A percentile compares a stretch with the other conserved stretches of the same genome.
Conservation (phyloP, 208 protist genomes). For the Wallacemonas sp. region DNA sequence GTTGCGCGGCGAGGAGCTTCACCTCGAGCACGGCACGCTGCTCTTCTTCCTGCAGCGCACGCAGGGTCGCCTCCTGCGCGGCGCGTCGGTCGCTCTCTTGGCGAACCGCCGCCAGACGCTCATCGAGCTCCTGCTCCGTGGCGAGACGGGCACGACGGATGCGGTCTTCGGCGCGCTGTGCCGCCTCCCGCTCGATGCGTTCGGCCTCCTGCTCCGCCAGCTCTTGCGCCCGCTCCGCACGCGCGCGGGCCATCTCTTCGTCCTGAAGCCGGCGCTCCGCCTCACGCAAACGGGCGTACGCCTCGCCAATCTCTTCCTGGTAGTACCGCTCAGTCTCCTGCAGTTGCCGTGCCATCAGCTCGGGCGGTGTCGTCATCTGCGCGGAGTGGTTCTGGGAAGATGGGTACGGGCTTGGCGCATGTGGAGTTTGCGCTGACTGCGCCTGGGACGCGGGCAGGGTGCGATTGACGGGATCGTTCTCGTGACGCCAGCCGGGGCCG, state of each 20-base stretch:
- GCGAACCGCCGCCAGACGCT: conserved; percentile 28
- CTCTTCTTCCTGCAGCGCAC: conserved; percentile 48
- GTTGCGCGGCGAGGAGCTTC: conserved; percentile 52
- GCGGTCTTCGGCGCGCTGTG: conserved; percentile 43
- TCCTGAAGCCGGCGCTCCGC: conserved; percentile 53
- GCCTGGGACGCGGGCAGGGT: neutral
- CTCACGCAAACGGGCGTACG: conserved; percentile 48
- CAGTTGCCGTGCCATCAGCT: conserved; percentile 23
- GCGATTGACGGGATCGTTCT: no score
- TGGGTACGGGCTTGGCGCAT: neutral
- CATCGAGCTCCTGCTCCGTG: conserved; percentile 36
- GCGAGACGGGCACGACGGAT: conserved; percentile 37
- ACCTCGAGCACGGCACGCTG: conserved; percentile 42
- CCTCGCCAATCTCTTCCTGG: conserved; percentile 38
- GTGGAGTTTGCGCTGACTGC: neutral
- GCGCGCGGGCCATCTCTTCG: conserved; percentile 30
- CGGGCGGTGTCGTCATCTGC: conserved; percentile 10
- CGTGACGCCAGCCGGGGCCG: neutral
- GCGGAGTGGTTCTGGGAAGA: neutral
- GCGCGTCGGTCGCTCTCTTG: conserved; percentile 32
- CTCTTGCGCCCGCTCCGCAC: conserved; percentile 26
- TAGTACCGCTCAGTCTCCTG: conserved; percentile 21
- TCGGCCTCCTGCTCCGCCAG: conserved; percentile 22
- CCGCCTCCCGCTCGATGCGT: conserved; percentile 40
- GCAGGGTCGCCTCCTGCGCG: conserved; percentile 40